Evolutionary conservation across 768 basidiomycete genomes (phyloP).

Genomic region (Suillus clintonianus): DNA sequence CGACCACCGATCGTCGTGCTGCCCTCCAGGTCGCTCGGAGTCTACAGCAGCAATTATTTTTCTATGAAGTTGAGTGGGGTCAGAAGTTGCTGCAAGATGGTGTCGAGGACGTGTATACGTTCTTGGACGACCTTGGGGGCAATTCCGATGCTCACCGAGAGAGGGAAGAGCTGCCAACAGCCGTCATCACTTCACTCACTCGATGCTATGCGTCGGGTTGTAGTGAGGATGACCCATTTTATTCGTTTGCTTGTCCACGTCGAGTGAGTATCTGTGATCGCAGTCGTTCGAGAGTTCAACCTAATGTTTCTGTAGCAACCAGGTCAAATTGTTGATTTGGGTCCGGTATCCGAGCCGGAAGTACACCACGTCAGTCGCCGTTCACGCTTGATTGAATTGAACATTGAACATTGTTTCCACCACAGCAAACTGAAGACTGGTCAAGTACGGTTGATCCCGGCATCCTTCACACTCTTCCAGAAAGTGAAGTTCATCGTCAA

Average conservation of each 20-base stretch:
- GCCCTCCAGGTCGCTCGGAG: conserved; percentile 89
- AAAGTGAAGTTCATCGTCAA: conserved; percentile 82
- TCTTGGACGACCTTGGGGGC: conserved; percentile 80
- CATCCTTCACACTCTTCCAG: conserved; percentile 58
- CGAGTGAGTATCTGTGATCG: conserved; percentile 43
- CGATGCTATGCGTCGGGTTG: conserved; percentile 90
- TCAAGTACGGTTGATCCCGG: conserved; percentile 48
- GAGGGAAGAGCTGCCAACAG: conserved; percentile 79
- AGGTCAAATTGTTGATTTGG: conserved; percentile 21
- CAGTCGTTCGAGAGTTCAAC: background rate
- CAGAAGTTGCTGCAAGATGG: conserved; percentile 79
- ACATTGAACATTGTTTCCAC: background rate
- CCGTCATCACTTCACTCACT: conserved; percentile 87
- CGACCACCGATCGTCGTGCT: conserved; percentile 76
- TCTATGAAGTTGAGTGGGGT: conserved; percentile 97
- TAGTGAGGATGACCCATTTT: conserved; percentile 77
- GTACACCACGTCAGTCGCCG: conserved; percentile 31
- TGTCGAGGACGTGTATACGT: conserved; percentile 93
- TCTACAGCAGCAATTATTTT: conserved; percentile 90
- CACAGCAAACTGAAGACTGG: conserved; percentile 49
- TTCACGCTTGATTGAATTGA: conserved; percentile 21
- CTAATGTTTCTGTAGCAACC: conserved; percentile 24
- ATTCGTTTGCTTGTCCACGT: conserved; percentile 79
- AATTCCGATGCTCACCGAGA: conserved; percentile 60
- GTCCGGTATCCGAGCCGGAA: conserved; percentile 29